Evolutionary conservation across 352 stramenopile species (phyloP), one percentile per base, ranked within the genome.

Genomic region (Pseudoperonospora humuli): DNA sequence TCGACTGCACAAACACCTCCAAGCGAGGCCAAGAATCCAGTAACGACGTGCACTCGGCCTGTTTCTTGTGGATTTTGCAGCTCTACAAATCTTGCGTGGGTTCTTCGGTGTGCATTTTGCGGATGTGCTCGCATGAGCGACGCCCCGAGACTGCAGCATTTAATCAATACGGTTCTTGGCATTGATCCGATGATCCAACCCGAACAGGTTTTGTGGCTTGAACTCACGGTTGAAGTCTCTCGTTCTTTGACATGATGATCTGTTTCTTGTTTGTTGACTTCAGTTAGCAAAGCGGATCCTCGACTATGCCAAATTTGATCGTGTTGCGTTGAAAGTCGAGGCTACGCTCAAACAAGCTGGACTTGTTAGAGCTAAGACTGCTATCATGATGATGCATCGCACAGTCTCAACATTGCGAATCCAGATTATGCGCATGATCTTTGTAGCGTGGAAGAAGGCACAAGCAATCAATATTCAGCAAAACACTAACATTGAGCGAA

Each of bases 341-440:
- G 64, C 73, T 2, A 75, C 68, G 11, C 85, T 88, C 44, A 87
- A 86, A 24, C 75, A 88, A 52, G 75, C 79, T 19, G 80, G 74
- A n/a, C 62, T 88, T 13, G 74, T 88, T 29, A 60, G 79, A 24
- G 74, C 75, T 2, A 84, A 82, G 28, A 67, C 74, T 7, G 74
- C 75, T 8, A 88, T 88, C 42, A 79, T 84, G 64, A 86, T 88
- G 74, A 87, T 91, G 74, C 86, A 68, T 18, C 63, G 75, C 29
- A 87, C 74, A n/a, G n/a, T n/a, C n/a, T n/a, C n/a, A n/a, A n/a
- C n/a, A n/a, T 43, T 88, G 11, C 67, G 70, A 1, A 66, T 69
- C 25, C 71, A n/a, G 31, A 88, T 84, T 26, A 54, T 77, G 28
- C 63, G 75, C n/a, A 86, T 91, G 70, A 70, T 84, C 18, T 91